Percentiles rank a stretch among this genome's conserved stretches.
These are phyloP conservation scores for Hansenula anomala DNA, from an alignment of 1,139 yeast genomes.

Conservation along the genomic window DNA sequence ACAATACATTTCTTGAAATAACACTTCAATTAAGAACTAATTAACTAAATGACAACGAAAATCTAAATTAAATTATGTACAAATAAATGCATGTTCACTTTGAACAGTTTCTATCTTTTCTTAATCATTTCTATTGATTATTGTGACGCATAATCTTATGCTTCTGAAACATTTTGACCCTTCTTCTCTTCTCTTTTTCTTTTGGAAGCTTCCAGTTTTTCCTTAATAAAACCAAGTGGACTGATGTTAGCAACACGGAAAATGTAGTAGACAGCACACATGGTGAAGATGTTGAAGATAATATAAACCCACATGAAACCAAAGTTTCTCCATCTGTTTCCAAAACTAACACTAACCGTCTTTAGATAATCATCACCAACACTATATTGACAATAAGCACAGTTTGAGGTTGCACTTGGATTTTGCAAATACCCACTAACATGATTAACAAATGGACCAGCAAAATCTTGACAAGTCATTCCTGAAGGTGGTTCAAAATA, in stretches of 20 bases:
- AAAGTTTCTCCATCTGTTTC: slow-evolving; percentile 59
- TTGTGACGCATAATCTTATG: too few relatives aligned
- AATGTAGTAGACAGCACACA: slow-evolving; percentile 38
- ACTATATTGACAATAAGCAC: slow-evolving; percentile 54
- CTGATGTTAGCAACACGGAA: slow-evolving; percentile 19
- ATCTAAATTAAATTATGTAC: too few relatives aligned
- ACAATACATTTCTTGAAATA: too few relatives aligned
- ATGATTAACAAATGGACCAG: slow-evolving; percentile 28
- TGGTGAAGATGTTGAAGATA: slow-evolving; percentile 45
- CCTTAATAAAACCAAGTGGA: slow-evolving; percentile 3
- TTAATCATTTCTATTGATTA: too few relatives aligned
- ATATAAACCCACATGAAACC: slow-evolving; percentile 57
- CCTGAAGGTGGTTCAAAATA: slow-evolving; percentile 54
- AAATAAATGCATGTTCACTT: too few relatives aligned
- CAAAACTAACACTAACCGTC: slow-evolving; percentile 38
- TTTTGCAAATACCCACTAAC: slow-evolving; percentile 47
- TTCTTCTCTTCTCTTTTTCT: too few relatives aligned
- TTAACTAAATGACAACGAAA: too few relatives aligned
- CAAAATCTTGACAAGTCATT: slow-evolving; percentile 53
- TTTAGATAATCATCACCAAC: slow-evolving; percentile 51
- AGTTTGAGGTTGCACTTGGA: slow-evolving; percentile 45
- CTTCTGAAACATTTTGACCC: too few relatives aligned
- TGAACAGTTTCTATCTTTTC: too few relatives aligned
- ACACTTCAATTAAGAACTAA: too few relatives aligned
- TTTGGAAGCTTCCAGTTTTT: not conserved